Base-by-base conservation (phyloP, 169 alveolate species). In the Sarcocystis neurona region DNA sequence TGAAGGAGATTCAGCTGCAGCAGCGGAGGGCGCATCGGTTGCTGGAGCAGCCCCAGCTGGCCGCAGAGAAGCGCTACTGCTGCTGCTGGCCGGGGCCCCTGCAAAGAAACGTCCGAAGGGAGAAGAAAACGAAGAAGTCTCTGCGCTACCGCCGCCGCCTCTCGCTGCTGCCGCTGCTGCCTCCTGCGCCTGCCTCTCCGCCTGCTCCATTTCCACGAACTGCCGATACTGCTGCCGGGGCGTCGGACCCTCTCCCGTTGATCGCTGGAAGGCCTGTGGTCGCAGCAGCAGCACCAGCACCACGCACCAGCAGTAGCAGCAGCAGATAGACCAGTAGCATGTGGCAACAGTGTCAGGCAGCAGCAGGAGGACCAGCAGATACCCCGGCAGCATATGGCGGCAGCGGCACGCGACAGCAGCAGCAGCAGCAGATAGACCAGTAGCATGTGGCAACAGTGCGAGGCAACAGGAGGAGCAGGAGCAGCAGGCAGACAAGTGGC, bases 221-320 rank as follows among this genome's bases (percentile, higher is more conserved):
- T 63, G 75, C 4, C 75, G 75, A 63, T 63, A 63, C 75, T 63
- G 75, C 75, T 63, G 75, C 6, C 75, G 39, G 43, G 75, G 75
- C 75, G 75, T 63, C 43, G 75, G 75, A 18, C 75, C 75, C 32
- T 63, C 75, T 10, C 75, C 75, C 43, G 75, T 63, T 20, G 75
- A 63, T 12, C 75, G 75, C 75, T 63, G 75, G 32, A 63, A 63
- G 75, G 75, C 75, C 75, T 63, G 75, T 10, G 27, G 27, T 6
- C 60, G 60, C 60, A 48, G 60, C 6, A 15, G 15, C 60, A 48
- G 60, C 60, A 48, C 60, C 6, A 15, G 15, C 60, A 6, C 60
- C 60, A 48, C 60, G 60, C 60, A 6, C 6, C 60, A 15, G 27
- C 27, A 15, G 15, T 10, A 10, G 60, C 60, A 48, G 15, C 60